These are phyloP conservation scores for Termitomyces titanicus DNA, from an alignment of 768 basidiomycete genomes.

Conservation along the genomic window DNA sequence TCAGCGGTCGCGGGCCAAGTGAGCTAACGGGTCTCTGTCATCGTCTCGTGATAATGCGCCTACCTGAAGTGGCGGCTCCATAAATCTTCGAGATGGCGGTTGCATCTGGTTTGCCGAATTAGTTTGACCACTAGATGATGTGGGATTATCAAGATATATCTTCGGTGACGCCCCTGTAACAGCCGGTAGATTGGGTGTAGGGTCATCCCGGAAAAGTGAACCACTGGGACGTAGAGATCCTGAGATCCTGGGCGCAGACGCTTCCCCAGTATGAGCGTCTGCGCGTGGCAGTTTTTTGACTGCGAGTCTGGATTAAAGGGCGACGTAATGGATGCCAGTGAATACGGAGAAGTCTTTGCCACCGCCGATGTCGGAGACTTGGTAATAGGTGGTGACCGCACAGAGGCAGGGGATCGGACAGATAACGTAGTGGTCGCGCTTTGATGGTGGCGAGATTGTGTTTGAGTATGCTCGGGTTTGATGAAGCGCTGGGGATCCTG, in stretches of 20 bases:
- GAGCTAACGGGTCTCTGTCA: constrained; percentile 27
- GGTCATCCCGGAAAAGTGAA: constrained; percentile 23
- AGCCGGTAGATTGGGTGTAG: constrained; percentile 9
- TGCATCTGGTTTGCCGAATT: constrained; percentile 28
- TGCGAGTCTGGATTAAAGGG: constrained; percentile 35
- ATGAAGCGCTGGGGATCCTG: constrained; percentile 24
- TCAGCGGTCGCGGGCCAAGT: constrained; percentile 22
- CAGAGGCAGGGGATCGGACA: constrained; percentile 18
- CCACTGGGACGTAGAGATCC: constrained; percentile 38
- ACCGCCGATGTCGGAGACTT: constrained; percentile 23
- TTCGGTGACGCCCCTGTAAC: constrained; percentile 19
- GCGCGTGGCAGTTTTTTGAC: constrained; percentile 80
- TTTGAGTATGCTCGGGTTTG: constrained; percentile 24
- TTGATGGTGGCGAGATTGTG: constrained; percentile 19
- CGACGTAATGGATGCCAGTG: constrained; percentile 38
- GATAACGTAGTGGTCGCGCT: constrained; percentile 17
- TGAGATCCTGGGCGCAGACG: constrained; percentile 62
- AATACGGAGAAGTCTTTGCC: constrained; percentile 31
- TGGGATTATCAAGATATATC: constrained; percentile 21
- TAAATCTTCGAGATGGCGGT: constrained; percentile 29
- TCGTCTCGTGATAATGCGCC: constrained; percentile 31
- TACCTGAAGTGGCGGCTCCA: constrained; percentile 26
- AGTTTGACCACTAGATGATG: constrained; percentile 21
- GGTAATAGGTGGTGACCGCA: constrained; percentile 13
- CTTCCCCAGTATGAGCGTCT: constrained; percentile 75